phyloP scores from a whole-genome alignment of 1,139 yeast species.

The Yamadazyma triangularis region DNA sequence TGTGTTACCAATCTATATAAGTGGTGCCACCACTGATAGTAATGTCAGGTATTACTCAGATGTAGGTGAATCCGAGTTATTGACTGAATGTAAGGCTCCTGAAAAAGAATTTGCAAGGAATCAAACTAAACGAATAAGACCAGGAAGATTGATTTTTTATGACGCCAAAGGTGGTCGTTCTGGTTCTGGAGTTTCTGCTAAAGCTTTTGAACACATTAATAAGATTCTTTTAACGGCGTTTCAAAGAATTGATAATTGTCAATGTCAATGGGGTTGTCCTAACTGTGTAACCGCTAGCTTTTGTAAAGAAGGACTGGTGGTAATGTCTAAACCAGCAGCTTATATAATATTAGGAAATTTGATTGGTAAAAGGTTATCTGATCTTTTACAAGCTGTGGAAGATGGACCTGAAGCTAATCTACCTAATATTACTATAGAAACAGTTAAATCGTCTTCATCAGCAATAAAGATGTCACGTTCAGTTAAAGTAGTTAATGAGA shows the following conservation, averaged over 20 bases:
- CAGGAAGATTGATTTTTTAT: conserved; percentile 79
- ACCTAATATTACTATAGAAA: conserved; percentile 64
- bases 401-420: conserved; percentile 85
- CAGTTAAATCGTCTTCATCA: conserved; percentile 50
- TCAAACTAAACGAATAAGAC: conserved; percentile 66
- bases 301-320: conserved; percentile 78
- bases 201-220: conserved; percentile 75
- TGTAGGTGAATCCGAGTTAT: conserved; percentile 59
- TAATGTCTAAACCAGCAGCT: conserved; percentile 85
- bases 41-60: conserved; percentile 48
- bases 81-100: conserved; percentile 95
- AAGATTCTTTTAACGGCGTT: conserved; percentile 58
- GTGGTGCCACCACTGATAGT: conserved; percentile 32
- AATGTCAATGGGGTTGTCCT: conserved; percentile 87
- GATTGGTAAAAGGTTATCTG: conserved; percentile 43
- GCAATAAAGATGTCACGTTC: conserved; percentile 56
- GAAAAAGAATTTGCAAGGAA: conserved; percentile 85
- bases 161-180: conserved; percentile 76
- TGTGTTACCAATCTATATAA: conserved; percentile 56
- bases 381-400: conserved; percentile 36
- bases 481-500: too few relatives aligned
- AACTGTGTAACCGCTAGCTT: conserved; percentile 74
- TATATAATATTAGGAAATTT: conserved; percentile 59
- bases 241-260: conserved; percentile 57
- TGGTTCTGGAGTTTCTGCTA: conserved; percentile 76